Percentiles rank a stretch among this genome's conserved stretches.
phyloP scores from a whole-genome alignment of 805 yeast genomes.

The Metschnikowia cubensis region DNA sequence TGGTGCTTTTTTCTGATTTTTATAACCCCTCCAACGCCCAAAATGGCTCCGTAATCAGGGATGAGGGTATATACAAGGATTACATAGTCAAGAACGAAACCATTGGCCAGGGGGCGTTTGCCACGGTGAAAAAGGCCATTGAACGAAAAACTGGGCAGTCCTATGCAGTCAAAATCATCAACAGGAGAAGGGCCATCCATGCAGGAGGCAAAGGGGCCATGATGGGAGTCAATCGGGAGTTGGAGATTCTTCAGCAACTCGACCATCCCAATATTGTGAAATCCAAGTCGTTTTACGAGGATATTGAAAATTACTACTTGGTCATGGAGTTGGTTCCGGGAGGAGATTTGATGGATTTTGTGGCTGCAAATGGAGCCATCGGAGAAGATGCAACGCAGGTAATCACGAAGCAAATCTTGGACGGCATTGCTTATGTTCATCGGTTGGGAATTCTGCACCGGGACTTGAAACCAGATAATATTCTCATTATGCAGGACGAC shows the following conservation, averaged over 20 bases:
- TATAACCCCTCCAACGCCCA: conserved; percentile 31
- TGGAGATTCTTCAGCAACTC: conserved; percentile 70
- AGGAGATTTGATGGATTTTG: conserved; percentile 97
- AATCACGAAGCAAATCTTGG: conserved; percentile 76
- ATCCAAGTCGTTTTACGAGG: conserved; percentile 82
- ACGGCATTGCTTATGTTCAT: conserved; percentile 86
- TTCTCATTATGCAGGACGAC: conserved; percentile 82
- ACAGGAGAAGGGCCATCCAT: conserved; percentile 67
- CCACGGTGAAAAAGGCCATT: conserved; percentile 87
- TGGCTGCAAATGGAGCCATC: conserved; percentile 85
- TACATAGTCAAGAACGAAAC: conserved; percentile 79
- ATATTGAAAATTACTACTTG: conserved; percentile 70
- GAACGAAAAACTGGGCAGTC: conserved; percentile 82
- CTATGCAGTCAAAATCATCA: conserved; percentile 87
- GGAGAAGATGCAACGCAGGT: conserved; percentile 89
- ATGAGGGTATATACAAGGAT: conserved; percentile 60
- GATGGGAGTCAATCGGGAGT: conserved; percentile 81
- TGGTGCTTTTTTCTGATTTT: conserved; percentile 45
- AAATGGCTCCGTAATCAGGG: conserved; percentile 30
- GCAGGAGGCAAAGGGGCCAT: conserved; percentile 56
- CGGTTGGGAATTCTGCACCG: conserved; percentile 89
- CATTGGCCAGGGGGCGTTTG: conserved; percentile 98
- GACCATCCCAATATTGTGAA: conserved; percentile 84
- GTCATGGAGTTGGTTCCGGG: conserved; percentile 97
- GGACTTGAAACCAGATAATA: conserved; percentile 94